Base-by-base conservation (phyloP, 2,329 filamentous ascomycete species). In the Ceratocystis ficicola region DNA sequence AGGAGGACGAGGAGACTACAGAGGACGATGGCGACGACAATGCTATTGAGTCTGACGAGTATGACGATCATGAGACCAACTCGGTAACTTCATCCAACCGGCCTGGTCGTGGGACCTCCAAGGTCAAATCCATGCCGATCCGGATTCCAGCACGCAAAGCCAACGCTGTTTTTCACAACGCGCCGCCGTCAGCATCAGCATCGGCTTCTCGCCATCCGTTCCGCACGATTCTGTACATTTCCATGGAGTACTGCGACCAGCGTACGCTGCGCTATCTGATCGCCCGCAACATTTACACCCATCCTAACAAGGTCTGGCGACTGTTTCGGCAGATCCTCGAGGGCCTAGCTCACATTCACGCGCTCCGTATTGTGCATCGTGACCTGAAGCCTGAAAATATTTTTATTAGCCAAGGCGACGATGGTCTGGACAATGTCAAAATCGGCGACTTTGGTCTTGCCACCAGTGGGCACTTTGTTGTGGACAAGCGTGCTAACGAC, bases 201-300 rank as follows among this genome's bases (percentile, higher is more conserved):
- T 41, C 36, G 36, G 36, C 36, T 12, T 41, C 36, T 41, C 55
- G 41, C 60, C 66, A 41, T 32, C 76, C 83, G 3, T 81, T 83
- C 68, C 83, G 83, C 64, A 92, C 88, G 0, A 86, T 92, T 5
- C 80, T 99, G 52, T 99, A 96, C 73, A 97, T 99, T 66, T 94
- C 95, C 68, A 99, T 99, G 94, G 94, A 99, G 73, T 95, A 96
- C 70, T 99, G 94, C 72, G 93, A 97, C 73, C 94, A 93, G 73
- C 84, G 89, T 82, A 97, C 94, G 0, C 81, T 99, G 41, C 87
- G 92, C 22, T 91, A 97, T 78, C 77, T 96, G 36, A 95, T 99
- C 66, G 82, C 84, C 25, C 84, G 87, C 71, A 87, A 86, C 36
- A 77, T 97, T 10, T 84, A 84, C 70, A 86, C 89, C 70, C 85